phyloP scores from a whole-genome alignment of 192 early-diverging fungal species.

The Rhizophlyctis rosea region DNA sequence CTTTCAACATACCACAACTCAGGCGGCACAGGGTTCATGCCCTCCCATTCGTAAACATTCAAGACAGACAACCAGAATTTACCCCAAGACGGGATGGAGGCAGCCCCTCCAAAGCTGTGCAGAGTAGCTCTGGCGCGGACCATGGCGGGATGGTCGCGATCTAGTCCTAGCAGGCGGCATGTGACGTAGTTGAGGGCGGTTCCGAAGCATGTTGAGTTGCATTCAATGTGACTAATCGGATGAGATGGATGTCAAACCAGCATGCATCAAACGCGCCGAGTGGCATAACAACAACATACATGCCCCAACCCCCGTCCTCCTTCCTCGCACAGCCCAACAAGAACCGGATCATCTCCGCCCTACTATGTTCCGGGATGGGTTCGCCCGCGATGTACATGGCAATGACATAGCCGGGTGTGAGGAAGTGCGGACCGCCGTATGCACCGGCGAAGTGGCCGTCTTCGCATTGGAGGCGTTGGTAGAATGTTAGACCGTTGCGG shows the following conservation, averaged over 20 bases:
- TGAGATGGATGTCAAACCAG: no score
- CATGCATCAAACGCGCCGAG: not conserved
- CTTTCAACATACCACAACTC: slow-evolving; percentile 76
- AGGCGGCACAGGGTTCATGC: slow-evolving; percentile 92
- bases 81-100: slow-evolving; percentile 89
- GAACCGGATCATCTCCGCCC: slow-evolving; percentile 83
- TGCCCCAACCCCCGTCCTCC: slow-evolving; percentile 95
- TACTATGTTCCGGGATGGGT: slow-evolving; percentile 58
- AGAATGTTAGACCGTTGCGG: slow-evolving; percentile 91
- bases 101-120: slow-evolving; percentile 74
- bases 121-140: slow-evolving; percentile 76
- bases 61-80: slow-evolving; percentile 96
- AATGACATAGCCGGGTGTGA: slow-evolving; percentile 88
- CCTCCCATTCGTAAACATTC: slow-evolving; percentile 93
- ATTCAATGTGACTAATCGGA: slow-evolving; percentile 75
- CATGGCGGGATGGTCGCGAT: slow-evolving; percentile 83
- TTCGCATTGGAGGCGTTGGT: slow-evolving; percentile 76
- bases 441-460: slow-evolving; percentile 96
- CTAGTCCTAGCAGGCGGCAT: slow-evolving; percentile 82
- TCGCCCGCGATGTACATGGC: slow-evolving; percentile 81
- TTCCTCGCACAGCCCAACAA: slow-evolving; percentile 74
- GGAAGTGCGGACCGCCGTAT: slow-evolving; percentile 97
- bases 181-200: slow-evolving; percentile 93
- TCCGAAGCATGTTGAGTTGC: slow-evolving; percentile 90
- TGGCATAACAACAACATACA: slow-evolving; percentile 50